A percentile compares a stretch with the other conserved stretches of the same genome.
Evolutionary conservation across 768 basidiomycete species (phyloP).

Genomic region (Pleurotus sapidus): DNA sequence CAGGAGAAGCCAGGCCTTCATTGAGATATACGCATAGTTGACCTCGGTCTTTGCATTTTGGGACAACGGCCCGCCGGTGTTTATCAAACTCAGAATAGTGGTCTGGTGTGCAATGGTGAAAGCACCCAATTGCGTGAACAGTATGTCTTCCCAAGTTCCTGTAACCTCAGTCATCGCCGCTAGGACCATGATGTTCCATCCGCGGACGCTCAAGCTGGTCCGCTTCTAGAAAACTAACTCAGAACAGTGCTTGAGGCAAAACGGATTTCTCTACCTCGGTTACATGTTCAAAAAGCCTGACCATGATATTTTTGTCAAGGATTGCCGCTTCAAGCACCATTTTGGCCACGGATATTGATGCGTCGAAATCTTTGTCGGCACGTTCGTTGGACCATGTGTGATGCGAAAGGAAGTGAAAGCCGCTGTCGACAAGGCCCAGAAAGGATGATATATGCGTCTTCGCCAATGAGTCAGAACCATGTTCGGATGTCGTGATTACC

Average conservation of each 20-base stretch:
- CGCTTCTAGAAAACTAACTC: constrained; percentile 26
- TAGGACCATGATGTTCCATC: constrained; percentile 66
- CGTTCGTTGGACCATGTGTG: constrained; percentile 43
- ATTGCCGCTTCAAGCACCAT: constrained; percentile 48
- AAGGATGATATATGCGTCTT: constrained; percentile 30
- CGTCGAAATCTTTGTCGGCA: constrained; percentile 49
- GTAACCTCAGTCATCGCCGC: constrained; percentile 44
- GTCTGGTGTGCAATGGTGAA: constrained; percentile 48
- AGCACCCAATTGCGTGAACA: constrained; percentile 48
- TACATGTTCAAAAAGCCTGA: constrained; percentile 30
- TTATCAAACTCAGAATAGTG: constrained; percentile 39
- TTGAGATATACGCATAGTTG: constrained; percentile 64
- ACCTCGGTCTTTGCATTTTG: constrained; percentile 54
- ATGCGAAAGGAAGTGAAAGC: constrained; percentile 50
- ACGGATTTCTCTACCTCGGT: constrained; percentile 27
- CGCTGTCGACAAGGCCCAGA: constrained; percentile 44
- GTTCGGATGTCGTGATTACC: constrained; percentile 27
- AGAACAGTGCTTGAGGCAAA: neutral
- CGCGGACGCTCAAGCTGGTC: constrained; percentile 39
- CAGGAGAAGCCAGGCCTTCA: constrained; percentile 71
- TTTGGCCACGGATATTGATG: constrained; percentile 48
- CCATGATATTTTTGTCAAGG: constrained; percentile 39
- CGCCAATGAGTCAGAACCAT: constrained; percentile 24
- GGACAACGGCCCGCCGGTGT: constrained; percentile 30
- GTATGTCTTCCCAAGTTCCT: constrained; percentile 30